Conservation (phyloP, 1,284 basidiomycete genomes). For the Cryptococcus sp. region DNA sequence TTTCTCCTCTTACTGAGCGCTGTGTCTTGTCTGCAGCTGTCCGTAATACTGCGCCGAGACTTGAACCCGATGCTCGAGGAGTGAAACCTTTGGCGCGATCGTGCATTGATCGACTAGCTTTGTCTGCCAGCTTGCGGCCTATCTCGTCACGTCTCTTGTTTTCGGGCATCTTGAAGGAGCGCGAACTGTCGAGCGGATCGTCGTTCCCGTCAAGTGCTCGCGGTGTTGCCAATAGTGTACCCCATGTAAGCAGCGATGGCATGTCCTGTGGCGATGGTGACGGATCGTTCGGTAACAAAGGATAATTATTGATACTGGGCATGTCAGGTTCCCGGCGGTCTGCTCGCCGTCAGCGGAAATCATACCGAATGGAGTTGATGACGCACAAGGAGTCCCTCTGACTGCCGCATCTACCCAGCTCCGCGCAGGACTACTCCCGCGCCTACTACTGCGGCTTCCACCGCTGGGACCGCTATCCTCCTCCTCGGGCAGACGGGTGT, state of each 20-base stretch:
- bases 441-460: conserved; percentile 56
- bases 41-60: conserved; percentile 44
- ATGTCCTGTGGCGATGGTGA: conserved; percentile 79
- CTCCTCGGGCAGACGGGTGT: conserved; percentile 75
- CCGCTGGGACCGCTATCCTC: conserved; percentile 41
- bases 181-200: conserved; percentile 57
- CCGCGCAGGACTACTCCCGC: conserved; percentile 78
- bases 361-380: neutral
- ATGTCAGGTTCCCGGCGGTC: conserved; percentile 32
- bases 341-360: conserved; percentile 3
- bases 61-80: conserved; percentile 60
- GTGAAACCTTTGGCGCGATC: conserved; percentile 53
- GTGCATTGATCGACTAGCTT: conserved; percentile 51
- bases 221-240: conserved; percentile 81
- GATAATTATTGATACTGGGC: conserved; percentile 63
- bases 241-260: conserved; percentile 91
- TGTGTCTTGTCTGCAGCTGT: conserved; percentile 45
- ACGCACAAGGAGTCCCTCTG: conserved; percentile 61
- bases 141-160: conserved; percentile 72
- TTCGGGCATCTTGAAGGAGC: conserved; percentile 69
- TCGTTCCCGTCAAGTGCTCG: conserved; percentile 66
- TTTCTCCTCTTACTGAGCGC: conserved; percentile 20
- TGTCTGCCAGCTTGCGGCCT: conserved; percentile 71
- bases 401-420: conserved; percentile 88
- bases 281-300: conserved; percentile 79